phyloP scores from a whole-genome alignment of 371 early-diverging fungal species.

The Amoeboaphelidium protococcarum region DNA sequence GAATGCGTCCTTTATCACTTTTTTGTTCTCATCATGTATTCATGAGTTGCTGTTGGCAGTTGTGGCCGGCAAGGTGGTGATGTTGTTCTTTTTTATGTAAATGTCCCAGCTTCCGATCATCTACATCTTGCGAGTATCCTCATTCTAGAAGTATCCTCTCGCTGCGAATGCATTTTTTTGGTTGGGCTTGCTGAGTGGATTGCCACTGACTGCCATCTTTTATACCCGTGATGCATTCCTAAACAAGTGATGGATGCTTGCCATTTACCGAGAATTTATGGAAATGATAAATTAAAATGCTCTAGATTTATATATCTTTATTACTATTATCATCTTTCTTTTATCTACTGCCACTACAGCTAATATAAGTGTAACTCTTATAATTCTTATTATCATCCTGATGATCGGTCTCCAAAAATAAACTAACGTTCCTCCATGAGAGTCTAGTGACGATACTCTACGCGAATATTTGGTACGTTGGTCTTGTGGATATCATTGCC shows the following conservation, averaged over 20 bases:
- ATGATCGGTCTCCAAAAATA: no score
- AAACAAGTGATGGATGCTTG: no score
- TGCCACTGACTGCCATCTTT: no score
- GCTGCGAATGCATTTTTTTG: slow-evolving; percentile 61
- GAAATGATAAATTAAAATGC: no score
- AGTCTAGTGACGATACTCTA: slow-evolving; percentile 63
- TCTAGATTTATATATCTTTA: no score
- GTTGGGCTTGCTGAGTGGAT: slow-evolving; percentile 48
- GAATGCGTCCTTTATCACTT: slow-evolving; percentile 53
- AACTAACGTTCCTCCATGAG: slow-evolving; percentile 44
- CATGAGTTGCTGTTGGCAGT: slow-evolving; percentile 74
- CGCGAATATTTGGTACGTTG: slow-evolving; percentile 79
- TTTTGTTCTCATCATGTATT: slow-evolving; percentile 52
- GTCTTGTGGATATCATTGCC: slow-evolving; percentile 81
- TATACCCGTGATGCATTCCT: no score
- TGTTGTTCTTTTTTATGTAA: slow-evolving; percentile 62
- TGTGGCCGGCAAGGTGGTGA: slow-evolving; percentile 32
- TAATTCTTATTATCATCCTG: no score
- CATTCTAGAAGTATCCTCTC: slow-evolving; percentile 26
- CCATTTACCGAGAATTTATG: no score
- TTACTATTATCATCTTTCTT: no score
- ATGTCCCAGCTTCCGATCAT: slow-evolving; percentile 85
- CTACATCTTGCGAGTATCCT: slow-evolving; percentile 25
- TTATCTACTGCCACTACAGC: no score
- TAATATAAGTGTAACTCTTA: no score